Conservation (phyloP, 1,284 basidiomycete species). For the Microbotryomycetes sp. region DNA sequence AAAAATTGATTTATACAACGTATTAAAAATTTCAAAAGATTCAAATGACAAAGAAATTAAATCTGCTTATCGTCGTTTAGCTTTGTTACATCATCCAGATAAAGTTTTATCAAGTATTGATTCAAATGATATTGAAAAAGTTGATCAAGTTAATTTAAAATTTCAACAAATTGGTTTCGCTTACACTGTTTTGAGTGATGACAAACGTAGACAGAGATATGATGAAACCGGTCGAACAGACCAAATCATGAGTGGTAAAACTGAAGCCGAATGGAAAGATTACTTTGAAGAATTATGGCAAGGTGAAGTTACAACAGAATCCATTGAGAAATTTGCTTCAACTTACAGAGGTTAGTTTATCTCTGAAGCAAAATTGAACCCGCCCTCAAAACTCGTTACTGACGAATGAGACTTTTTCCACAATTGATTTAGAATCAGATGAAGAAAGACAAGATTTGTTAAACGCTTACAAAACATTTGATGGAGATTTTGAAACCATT, state of each 20-base stretch:
- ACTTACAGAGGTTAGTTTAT: conserved; percentile 70
- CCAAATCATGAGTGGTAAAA: conserved; percentile 60
- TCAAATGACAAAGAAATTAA: conserved; percentile 32
- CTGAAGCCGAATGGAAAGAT: conserved; percentile 81
- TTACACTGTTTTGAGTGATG: conserved; percentile 76
- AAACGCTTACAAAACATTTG: conserved; percentile 58
- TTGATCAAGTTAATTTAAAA: conserved; percentile 43
- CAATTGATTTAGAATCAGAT: conserved; percentile 59
- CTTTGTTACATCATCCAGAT: conserved; percentile 69
- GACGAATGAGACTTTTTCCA: conserved; percentile 1
- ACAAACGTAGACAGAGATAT: conserved; percentile 56
- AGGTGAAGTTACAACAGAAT: conserved; percentile 62
- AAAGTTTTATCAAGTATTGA: conserved; percentile 43
- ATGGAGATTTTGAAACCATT: conserved; percentile 68
- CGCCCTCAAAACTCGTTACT: background rate
- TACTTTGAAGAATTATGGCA: conserved; percentile 85
- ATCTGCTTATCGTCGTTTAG: conserved; percentile 66
- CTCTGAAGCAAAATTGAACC: conserved; percentile 3
- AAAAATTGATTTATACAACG: conserved; percentile 30
- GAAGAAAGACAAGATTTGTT: conserved; percentile 76
- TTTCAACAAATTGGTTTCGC: conserved; percentile 90
- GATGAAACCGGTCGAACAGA: conserved; percentile 65
- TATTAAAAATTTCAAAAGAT: conserved; percentile 13
- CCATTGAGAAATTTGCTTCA: conserved; percentile 81
- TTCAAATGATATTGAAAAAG: conserved; percentile 47